phyloP scores from a whole-genome alignment of 371 early-diverging fungal genomes.

The Blyttiomyces sp. region DNA sequence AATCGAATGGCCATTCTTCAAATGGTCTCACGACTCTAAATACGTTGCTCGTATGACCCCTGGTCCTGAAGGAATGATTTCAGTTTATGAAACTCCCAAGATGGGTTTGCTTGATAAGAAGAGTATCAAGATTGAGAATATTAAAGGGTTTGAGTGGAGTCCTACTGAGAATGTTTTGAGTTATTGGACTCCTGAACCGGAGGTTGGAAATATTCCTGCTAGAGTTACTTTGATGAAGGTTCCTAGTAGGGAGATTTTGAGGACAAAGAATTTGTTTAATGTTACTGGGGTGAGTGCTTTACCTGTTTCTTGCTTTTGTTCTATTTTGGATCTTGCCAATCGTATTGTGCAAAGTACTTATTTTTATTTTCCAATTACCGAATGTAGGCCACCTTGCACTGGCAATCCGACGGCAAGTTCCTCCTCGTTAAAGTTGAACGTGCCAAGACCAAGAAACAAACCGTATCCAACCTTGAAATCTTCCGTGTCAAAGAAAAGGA shows the following conservation, averaged over 20 bases:
- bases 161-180: slow-evolving; percentile 74
- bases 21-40: slow-evolving; percentile 92
- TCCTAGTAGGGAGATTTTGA: slow-evolving; percentile 78
- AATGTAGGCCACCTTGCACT: slow-evolving; percentile 75
- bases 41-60: slow-evolving; percentile 89
- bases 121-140: slow-evolving; percentile 79
- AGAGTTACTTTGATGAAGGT: slow-evolving; percentile 86
- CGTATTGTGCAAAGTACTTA: not conserved
- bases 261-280: slow-evolving; percentile 96
- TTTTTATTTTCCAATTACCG: not conserved
- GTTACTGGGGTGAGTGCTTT: slow-evolving; percentile 63
- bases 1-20: slow-evolving; percentile 92
- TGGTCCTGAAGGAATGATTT: slow-evolving; percentile 64
- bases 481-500: slow-evolving; percentile 90
- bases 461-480: slow-evolving; percentile 86
- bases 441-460: slow-evolving; percentile 89
- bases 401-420: slow-evolving; percentile 89
- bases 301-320: not conserved
- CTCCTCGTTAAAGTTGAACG: slow-evolving; percentile 91
- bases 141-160: slow-evolving; percentile 91
- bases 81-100: slow-evolving; percentile 85
- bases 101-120: slow-evolving; percentile 95
- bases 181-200: slow-evolving; percentile 88
- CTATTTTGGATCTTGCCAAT: not conserved
- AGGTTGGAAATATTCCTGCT: slow-evolving; percentile 92